Conservation (phyloP, 2,329 filamentous ascomycete genomes). For the Penicillium rolfsii region DNA sequence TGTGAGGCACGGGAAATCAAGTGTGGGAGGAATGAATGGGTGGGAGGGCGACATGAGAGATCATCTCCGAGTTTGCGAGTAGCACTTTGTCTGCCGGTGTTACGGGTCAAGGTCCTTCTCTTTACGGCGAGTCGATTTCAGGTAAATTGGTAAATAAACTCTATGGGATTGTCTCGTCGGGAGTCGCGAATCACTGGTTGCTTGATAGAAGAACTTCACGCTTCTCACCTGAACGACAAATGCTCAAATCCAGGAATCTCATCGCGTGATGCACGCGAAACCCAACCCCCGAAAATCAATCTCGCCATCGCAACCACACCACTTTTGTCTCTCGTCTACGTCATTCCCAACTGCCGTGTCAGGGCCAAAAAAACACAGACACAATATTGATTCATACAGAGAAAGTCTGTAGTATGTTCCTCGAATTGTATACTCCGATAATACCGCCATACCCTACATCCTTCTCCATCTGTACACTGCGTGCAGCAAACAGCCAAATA, state of each 20-base stretch:
- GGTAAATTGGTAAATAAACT: background rate
- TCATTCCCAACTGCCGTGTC: conserved; percentile 1
- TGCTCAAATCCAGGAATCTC: conserved; percentile 3
- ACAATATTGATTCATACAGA: background rate
- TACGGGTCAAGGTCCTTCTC: background rate
- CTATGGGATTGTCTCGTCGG: background rate
- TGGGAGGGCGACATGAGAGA: conserved; percentile 7
- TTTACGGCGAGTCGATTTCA: background rate
- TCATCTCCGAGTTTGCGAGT: conserved; percentile 3
- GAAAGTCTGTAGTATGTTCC: no score
- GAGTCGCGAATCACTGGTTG: background rate
- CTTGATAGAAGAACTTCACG: background rate
- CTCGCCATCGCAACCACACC: background rate
- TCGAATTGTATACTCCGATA: background rate
- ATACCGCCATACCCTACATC: background rate
- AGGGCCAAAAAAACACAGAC: background rate
- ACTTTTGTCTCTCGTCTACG: background rate
- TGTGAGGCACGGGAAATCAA: background rate
- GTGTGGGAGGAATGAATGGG: background rate
- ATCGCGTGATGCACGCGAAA: conserved; percentile 23
- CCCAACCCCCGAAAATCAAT: background rate
- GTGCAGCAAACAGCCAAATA: no score
- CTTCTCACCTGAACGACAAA: background rate
- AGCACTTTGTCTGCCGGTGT: background rate
- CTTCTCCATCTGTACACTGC: no score